These are phyloP conservation scores for Chaetoceros muelleri DNA, from an alignment of 108 stramenopile genomes.

Conservation along the genomic window DNA sequence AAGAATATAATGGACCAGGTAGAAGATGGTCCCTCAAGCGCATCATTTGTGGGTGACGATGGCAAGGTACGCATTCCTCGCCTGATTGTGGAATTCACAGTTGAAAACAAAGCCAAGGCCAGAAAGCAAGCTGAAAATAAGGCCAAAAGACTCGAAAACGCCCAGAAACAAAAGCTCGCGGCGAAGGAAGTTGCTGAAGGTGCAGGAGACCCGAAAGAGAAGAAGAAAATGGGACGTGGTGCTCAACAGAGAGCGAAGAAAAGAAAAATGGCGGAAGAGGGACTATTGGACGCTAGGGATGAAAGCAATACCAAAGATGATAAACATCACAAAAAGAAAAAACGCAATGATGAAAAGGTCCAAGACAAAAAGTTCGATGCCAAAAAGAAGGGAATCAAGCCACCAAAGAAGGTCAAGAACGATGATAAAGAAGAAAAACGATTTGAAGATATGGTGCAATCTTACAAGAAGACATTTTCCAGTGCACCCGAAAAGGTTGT, in stretches of 20 bases:
- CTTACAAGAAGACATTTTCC: slow-evolving; percentile 36
- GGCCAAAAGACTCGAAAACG: slow-evolving; percentile 59
- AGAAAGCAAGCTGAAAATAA: slow-evolving; percentile 63
- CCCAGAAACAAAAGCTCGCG: slow-evolving; percentile 52
- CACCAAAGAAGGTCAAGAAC: slow-evolving; percentile 36
- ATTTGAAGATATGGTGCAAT: slow-evolving; percentile 52
- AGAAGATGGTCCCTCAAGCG: slow-evolving; percentile 13
- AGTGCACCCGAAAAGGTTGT: slow-evolving; percentile 3
- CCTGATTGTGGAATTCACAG: slow-evolving; percentile 78
- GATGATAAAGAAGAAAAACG: slow-evolving; percentile 38
- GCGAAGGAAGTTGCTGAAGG: slow-evolving; percentile 22
- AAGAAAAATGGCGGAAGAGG: slow-evolving; percentile 14
- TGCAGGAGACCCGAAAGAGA: slow-evolving; percentile 15
- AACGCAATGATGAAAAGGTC: slow-evolving; percentile 6
- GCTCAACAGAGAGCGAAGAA: slow-evolving; percentile 69
- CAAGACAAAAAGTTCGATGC: not conserved
- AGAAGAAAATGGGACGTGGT: slow-evolving; percentile 53
- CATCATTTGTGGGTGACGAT: slow-evolving; percentile 38
- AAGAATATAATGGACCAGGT: slow-evolving; percentile 17
- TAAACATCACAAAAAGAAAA: slow-evolving; percentile 10
- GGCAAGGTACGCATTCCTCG: slow-evolving; percentile 46
- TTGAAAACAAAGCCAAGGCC: slow-evolving; percentile 82
- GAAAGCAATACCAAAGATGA: slow-evolving; percentile 8
- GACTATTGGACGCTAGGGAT: slow-evolving; percentile 9
- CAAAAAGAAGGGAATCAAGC: slow-evolving; percentile 25